Base-by-base conservation (phyloP, 202 grass and related monocot genomes). In the Panicum hallii region DNA sequence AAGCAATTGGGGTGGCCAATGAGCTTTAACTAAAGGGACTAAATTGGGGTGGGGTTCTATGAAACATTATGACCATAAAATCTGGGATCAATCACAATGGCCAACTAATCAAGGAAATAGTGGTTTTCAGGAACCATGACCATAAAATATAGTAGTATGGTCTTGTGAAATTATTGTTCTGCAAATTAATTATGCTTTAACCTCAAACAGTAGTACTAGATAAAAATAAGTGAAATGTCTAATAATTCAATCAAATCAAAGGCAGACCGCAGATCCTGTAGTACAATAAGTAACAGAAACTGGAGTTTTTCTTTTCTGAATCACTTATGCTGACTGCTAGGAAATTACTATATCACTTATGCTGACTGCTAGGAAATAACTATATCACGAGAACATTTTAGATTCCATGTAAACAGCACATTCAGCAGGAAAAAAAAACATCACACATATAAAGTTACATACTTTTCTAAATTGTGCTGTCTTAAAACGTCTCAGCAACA, bases 241-340 rank as follows among this genome's bases (percentile, higher is more conserved):
- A 44, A 82, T 4, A 28, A 38, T 43, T 68, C 34, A 68, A 4
- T 19, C 62, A 65, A 11, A 80, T 34, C 65, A 80, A 80, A 77
- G 53, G 42, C 50, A 67, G 19, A 52, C 76, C 43, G 42, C 50
- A 67, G 19, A 52, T 82, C 43, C 20, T 43, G 15, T 63, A 64
- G 19, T 86, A 83, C 17, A 84, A 79, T 26, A 88, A 43, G 48
- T 15, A 42, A 28, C 50, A 90, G 7, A 28, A 14, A 22, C 55
- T 19, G 5, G 15, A 60, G 36, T 50, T 41, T 47, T 17, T 52
- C 2, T 47, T 17, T 52, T 62, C 30, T 22, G 53, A 78, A 26
- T 30, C 43, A 46, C 48, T 56, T 23, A n/a, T 52, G 45, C 11
- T 63, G 22, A 44, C 47, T 56, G 20, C 30, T 36, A 74, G 69